Evolutionary conservation across 2,329 filamentous ascomycete genomes (phyloP), one percentile per base, ranked within the genome.

Genomic region (Leptographium lundbergii): DNA sequence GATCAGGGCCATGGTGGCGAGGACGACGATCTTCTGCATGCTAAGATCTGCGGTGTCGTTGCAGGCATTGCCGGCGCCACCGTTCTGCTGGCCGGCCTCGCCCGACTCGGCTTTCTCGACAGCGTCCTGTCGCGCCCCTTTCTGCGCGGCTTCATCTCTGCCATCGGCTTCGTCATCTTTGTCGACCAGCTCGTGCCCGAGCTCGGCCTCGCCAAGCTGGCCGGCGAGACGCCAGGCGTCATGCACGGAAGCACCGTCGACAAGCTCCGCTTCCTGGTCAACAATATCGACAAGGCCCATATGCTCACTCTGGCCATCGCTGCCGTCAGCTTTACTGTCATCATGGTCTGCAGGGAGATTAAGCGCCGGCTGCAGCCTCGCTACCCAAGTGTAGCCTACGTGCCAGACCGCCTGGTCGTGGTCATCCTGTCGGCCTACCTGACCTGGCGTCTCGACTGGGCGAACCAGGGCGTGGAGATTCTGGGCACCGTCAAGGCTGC

Each of bases 111-210:
- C 0, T 99, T 97, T 67, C 73, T 99, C 62, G 94, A 99, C 69
- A 96, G 90, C 67, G 91, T 99, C 13, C 79, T 99, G 42, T 96
- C 91, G 65, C 81, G 90, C 39, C 94, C 94, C 0, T 97, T 99
- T 66, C 74, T 97, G 59, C 81, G 94, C 61, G 94, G 94, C 0
- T 99, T 99, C 74, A 96, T 99, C 72, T 96, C 89, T 60, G 94
- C 94, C 56, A 95, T 99, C 69, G 94, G 94, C 55, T 89, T 96
- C 59, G 91, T 97, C 64, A 97, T 99, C 69, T 84, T 95, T 47
- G 89, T 97, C 42, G 94, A 97, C 70, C 94, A 99, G 72, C 75
- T 96, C 52, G 88, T 96, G 57, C 91, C 92, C 0, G 91, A 97
- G 71, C 80, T 95, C 66, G 94, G 94, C 0, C 78, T 99, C 25